A percentile compares a stretch with the other conserved stretches of the same genome.
phyloP scores from a whole-genome alignment of 2,329 filamentous ascomycete species.

The Stachybotrys elegans region DNA sequence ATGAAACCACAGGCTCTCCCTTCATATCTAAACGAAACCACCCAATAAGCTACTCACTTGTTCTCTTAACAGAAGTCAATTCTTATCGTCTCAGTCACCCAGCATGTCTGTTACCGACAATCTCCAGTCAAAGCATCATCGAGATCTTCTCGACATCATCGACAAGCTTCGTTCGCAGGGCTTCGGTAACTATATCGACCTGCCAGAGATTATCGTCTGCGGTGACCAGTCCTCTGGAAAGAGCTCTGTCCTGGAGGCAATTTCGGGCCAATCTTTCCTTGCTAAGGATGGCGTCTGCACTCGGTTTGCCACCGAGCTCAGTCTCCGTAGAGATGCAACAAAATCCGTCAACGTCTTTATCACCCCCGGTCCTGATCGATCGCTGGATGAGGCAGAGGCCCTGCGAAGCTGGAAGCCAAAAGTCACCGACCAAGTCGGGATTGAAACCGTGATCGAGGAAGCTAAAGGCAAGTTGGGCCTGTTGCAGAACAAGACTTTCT shows the following conservation, averaged over 20 bases:
- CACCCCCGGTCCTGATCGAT: slow-evolving; percentile 7
- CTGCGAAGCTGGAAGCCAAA: not conserved
- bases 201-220: slow-evolving; percentile 48
- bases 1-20: too few species aligned
- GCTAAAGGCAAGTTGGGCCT: slow-evolving; percentile 8
- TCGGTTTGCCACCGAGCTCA: slow-evolving; percentile 49
- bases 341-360: slow-evolving; percentile 17
- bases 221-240: slow-evolving; percentile 53
- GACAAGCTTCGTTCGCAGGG: slow-evolving; percentile 29
- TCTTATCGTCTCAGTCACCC: not conserved
- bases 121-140: slow-evolving; percentile 5
- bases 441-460: slow-evolving; percentile 7
- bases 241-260: slow-evolving; percentile 51
- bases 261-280: slow-evolving; percentile 48
- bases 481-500: not conserved
- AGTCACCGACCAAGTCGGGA: not conserved
- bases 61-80: too few species aligned
- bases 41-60: too few species aligned
- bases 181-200: slow-evolving; percentile 26
- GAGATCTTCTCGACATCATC: slow-evolving; percentile 27
- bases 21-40: too few species aligned
- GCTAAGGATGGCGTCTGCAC: slow-evolving; percentile 48
- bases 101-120: not conserved
- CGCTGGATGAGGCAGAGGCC: slow-evolving; percentile 6
- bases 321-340: slow-evolving; percentile 30